Conservation (phyloP, 225 moss, liverwort and hornwort genomes). For the Marchantia polymorpha region DNA sequence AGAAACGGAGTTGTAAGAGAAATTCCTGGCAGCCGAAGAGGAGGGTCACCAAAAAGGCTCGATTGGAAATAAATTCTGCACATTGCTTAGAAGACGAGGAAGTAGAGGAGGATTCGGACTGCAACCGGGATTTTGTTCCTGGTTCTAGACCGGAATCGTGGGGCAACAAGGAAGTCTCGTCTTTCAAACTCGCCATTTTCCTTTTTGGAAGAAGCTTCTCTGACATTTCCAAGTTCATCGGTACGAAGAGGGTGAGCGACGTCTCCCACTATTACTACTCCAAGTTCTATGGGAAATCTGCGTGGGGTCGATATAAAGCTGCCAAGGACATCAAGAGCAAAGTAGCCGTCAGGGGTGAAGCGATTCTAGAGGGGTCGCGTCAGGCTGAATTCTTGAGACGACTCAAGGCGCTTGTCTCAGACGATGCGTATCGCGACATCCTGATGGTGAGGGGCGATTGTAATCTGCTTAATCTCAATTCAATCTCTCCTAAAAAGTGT, state of each 20-base stretch:
- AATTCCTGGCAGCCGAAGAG: conserved; percentile 48
- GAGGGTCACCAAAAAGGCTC: conserved; percentile 40
- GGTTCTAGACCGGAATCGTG: conserved; percentile 38
- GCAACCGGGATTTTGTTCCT: conserved; percentile 25
- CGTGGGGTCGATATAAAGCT: conserved; percentile 45
- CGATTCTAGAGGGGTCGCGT: conserved; percentile 54
- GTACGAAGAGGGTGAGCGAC: conserved; percentile 51
- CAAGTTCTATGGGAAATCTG: conserved; percentile 41
- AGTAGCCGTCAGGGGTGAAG: conserved; percentile 31
- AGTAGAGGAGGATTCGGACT: not conserved
- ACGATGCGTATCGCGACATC: conserved; percentile 32
- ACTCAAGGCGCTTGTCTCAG: conserved; percentile 36
- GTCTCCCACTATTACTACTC: conserved; percentile 49
- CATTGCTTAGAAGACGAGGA: not conserved
- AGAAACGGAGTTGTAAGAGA: conserved; percentile 46
- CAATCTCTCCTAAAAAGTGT: not conserved
- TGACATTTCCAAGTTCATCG: conserved; percentile 49
- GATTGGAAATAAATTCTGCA: conserved; percentile 17
- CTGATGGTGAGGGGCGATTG: conserved; percentile 28
- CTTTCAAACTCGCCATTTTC: conserved; percentile 48
- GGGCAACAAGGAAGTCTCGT: conserved; percentile 41
- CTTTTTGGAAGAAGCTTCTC: conserved; percentile 55
- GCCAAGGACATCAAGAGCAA: conserved; percentile 29
- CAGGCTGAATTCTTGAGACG: conserved; percentile 48
- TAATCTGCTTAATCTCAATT: not conserved